Base-by-base conservation (phyloP, 305 asterid genomes). In the Withania somnifera region DNA sequence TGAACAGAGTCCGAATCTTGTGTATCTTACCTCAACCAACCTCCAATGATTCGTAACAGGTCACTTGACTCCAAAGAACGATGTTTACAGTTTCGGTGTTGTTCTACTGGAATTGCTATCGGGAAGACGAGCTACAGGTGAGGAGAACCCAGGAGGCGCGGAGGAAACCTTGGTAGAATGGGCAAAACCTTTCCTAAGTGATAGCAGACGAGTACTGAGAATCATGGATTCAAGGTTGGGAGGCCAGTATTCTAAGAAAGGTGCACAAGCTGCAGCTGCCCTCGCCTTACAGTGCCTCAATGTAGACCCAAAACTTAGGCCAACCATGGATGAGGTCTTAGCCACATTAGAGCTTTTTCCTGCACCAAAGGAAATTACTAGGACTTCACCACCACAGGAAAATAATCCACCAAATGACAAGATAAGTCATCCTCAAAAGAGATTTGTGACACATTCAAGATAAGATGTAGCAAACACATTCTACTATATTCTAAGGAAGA, bases 171-270 rank as follows among this genome's bases (percentile, higher is more conserved):
- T 94, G 78, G 95, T 92, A 26, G 98, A 94, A 14, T 94, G 98
- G 97, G 95, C 98, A 26, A 86, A 24, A 80, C 97, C 98, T 9
- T 94, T 91, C 82, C 85, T 94, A 61, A 77, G 88, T 11, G 97
- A 94, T 36, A 86, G 81, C 67, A 88, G 95, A 82, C 89, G 89
- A 79, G 90, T 94, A 81, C 66, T 85, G 84, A 92, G 98, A 84
- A 91, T 94, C 83, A 94, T 94, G 97, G 98, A 94, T 83, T 88
- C 97, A 1, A 89, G 95, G 81, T 87, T 94, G 73, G 94, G 97
- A 6, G 97, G 97, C 19, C 93, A 92, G 83, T 94, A 94, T 84
- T 83, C 92, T 0, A 91, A 89, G 81, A 94, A 93, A 87, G 94
- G 89, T n/a, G 98, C 95, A n/a, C 95, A 90, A 80, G 85, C 93